Base-by-base conservation (phyloP, 2,329 filamentous ascomycete species). In the Salinomyces thailandicus region DNA sequence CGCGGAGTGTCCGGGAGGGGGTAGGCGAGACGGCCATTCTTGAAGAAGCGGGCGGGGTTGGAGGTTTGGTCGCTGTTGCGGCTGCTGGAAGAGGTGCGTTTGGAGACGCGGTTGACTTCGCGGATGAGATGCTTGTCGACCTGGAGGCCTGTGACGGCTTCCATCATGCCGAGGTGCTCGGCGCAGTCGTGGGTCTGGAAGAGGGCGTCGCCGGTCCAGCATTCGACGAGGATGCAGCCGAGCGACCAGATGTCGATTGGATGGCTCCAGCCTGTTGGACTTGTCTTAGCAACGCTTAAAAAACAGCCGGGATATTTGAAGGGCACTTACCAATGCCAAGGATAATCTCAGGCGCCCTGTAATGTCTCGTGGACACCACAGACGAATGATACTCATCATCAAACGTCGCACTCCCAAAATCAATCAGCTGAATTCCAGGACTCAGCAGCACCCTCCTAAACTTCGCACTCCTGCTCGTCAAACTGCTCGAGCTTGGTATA, bases 181-280 rank as follows among this genome's bases (percentile, higher is more conserved):
- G 77, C 66, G 44, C 79, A 79, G 56, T 80, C 76, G 52, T 79
- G 76, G 1, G 76, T 79, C 53, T 80, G 76, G 61, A 80, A 80
- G 2, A 80, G 62, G 29, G 76, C 76, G 55, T 80, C 76, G 7
- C 76, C 76, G 0, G 76, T 80, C 61, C 75, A 79, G 54, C 79
- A 80, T 46, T 80, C 76, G 19, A 80, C 76, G 8, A 80, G 59
- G 37, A 80, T 80, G 47, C 76, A 80, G 15, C 76, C 76, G 37
- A 80, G 78, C 54, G 76, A 79, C 76, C 76, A 80, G 36, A 80
- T 76, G 48, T 80, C 76, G 51, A 77, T 79, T 8, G 76, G 74
- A 50, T 75, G 79, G 47, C 73, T 78, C 76, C 76, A 80, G 13
- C 76, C 52, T 55, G 36, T 3, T 22, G n/a, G n/a, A n/a, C 31